Conservation (phyloP, 1,139 yeast species). For the Debaryomyces fabryi region DNA sequence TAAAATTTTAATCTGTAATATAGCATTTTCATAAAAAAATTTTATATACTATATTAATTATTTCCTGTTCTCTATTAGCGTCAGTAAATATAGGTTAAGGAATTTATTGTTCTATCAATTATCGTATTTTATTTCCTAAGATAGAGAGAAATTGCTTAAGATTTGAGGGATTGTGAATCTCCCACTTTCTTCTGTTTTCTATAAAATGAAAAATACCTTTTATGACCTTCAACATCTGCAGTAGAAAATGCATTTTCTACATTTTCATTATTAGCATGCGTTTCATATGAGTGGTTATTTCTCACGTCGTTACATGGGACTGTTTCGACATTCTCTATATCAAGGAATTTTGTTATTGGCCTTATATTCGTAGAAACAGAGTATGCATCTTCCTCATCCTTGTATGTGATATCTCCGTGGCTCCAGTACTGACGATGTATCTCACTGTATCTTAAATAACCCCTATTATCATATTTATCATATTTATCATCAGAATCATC, state of each 20-base stretch:
- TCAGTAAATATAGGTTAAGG: not conserved
- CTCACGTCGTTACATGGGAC: not conserved
- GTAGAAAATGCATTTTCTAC: not conserved
- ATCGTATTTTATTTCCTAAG: not conserved
- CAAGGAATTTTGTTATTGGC: conserved; percentile 10
- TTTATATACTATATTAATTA: conserved; percentile 7
- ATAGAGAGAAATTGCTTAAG: not conserved
- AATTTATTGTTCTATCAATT: conserved; percentile 2
- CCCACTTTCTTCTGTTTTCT: not conserved
- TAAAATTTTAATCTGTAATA: conserved; percentile 11
- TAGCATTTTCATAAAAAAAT: conserved; percentile 12
- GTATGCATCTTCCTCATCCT: not conserved
- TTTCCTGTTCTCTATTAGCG: conserved; percentile 2
- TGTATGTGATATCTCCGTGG: conserved; percentile 1
- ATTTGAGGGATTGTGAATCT: not conserved
- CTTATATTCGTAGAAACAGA: conserved; percentile 6
- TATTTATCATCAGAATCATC: not conserved
- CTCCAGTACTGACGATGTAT: conserved; percentile 17
- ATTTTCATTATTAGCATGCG: not conserved
- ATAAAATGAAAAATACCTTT: conserved; percentile 4
- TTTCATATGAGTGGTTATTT: not conserved
- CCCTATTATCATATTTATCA: conserved; percentile 5
- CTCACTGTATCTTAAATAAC: conserved; percentile 10
- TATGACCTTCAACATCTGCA: not conserved
- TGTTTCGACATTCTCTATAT: not conserved